Percentiles rank a stretch among this genome's conserved stretches.
These are phyloP conservation scores for Lentinula aciculospora DNA, from an alignment of 768 basidiomycete species.

Conservation along the genomic window DNA sequence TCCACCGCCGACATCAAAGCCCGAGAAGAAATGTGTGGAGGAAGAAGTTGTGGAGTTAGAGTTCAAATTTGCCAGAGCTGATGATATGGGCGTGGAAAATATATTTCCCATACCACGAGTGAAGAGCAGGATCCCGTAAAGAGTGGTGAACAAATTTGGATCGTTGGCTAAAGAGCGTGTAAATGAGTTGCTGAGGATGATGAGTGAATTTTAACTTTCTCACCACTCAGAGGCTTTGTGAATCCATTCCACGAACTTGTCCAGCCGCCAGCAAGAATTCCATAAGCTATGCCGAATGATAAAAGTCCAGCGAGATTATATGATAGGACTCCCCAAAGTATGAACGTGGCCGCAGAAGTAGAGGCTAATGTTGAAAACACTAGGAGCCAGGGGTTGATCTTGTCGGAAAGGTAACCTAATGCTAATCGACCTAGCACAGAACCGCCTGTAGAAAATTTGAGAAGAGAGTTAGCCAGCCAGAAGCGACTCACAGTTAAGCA, in stretches of 20 bases:
- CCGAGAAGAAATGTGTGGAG: not conserved
- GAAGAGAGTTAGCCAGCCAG: not conserved
- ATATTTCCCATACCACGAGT: conserved; percentile 20
- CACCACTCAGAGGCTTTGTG: conserved; percentile 9
- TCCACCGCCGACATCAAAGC: conserved; percentile 18
- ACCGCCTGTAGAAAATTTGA: conserved; percentile 1
- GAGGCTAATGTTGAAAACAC: conserved; percentile 13
- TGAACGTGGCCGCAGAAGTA: conserved; percentile 20
- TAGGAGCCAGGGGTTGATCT: conserved; percentile 17
- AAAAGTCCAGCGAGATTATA: conserved; percentile 19
- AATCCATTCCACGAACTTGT: conserved; percentile 24
- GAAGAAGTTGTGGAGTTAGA: not conserved
- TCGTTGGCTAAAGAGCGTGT: too few species aligned
- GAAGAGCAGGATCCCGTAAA: conserved; percentile 17
- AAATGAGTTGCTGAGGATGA: too few species aligned
- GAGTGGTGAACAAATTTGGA: conserved; percentile 13
- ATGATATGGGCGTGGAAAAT: conserved; percentile 19
- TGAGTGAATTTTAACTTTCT: not conserved
- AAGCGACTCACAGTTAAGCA: conserved; percentile 18
- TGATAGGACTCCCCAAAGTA: conserved; percentile 24
- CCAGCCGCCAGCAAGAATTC: conserved; percentile 25
- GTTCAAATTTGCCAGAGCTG: conserved; percentile 7
- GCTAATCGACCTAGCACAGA: conserved; percentile 19
- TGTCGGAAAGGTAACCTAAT: conserved; percentile 21
- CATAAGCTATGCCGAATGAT: conserved; percentile 22